Evolutionary conservation across 2,329 filamentous ascomycete species (phyloP).

Genomic region (Pseudogymnoascus sp.): DNA sequence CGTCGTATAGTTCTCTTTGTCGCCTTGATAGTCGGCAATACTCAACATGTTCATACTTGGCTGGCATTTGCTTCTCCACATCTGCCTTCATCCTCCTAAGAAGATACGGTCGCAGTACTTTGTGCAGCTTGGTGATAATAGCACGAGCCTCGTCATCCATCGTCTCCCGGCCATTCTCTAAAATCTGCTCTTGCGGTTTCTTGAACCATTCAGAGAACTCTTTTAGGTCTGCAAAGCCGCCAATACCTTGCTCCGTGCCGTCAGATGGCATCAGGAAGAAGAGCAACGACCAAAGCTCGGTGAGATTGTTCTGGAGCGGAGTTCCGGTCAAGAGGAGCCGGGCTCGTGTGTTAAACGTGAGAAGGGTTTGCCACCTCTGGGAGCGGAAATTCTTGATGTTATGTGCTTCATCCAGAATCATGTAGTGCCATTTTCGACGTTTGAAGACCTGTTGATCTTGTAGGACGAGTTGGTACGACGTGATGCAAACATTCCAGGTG

Average conservation of each 20-base stretch:
- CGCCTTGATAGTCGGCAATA: slow-evolving; percentile 92
- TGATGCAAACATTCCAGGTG: slow-evolving; percentile 95
- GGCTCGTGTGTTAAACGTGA: slow-evolving; percentile 86
- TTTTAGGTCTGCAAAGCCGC: slow-evolving; percentile 86
- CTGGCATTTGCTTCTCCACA: slow-evolving; percentile 98
- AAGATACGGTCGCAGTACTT: slow-evolving; percentile 85
- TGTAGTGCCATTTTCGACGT: slow-evolving; percentile 88
- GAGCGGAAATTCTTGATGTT: slow-evolving; percentile 99
- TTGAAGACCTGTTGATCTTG: slow-evolving; percentile 94
- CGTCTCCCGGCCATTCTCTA: slow-evolving; percentile 87
- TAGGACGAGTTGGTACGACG: slow-evolving; percentile 91
- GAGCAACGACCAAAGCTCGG: slow-evolving; percentile 91
- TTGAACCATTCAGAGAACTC: slow-evolving; percentile 97
- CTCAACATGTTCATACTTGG: slow-evolving; percentile 94
- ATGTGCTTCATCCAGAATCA: slow-evolving; percentile 96
- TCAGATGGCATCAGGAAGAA: slow-evolving; percentile 94
- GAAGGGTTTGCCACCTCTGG: slow-evolving; percentile 88
- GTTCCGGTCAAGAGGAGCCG: slow-evolving; percentile 87
- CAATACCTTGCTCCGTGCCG: slow-evolving; percentile 62
- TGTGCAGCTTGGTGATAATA: slow-evolving; percentile 88
- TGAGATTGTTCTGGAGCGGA: slow-evolving; percentile 91
- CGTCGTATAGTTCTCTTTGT: slow-evolving; percentile 91
- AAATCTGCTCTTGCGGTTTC: slow-evolving; percentile 88
- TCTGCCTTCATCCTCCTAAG: slow-evolving; percentile 87
- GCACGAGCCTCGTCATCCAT: slow-evolving; percentile 90